Evolutionary conservation across 2,329 filamentous ascomycete genomes (phyloP).

Genomic region (Chaetoscypha palmicola): DNA sequence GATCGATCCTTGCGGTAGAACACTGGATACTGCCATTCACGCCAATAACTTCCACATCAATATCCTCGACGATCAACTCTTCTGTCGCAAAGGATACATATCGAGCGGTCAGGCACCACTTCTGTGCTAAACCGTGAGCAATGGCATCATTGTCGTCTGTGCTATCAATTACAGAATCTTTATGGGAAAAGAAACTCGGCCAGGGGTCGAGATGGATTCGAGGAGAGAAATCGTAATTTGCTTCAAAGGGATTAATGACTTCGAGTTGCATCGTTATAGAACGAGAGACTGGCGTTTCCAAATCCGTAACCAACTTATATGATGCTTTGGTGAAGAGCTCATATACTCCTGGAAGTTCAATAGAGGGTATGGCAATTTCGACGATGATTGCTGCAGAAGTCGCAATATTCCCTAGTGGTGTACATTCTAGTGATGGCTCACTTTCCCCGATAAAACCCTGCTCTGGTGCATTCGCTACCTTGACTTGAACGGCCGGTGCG

Average conservation of each 20-base stretch:
- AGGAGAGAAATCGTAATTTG: constrained; percentile 81
- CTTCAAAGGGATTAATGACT: constrained; percentile 80
- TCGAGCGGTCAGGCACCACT: constrained; percentile 69
- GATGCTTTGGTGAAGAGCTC: constrained; percentile 65
- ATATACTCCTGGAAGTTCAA: constrained; percentile 46
- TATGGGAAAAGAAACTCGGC: constrained; percentile 73
- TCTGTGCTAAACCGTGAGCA: constrained; percentile 64
- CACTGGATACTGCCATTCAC: constrained; percentile 58
- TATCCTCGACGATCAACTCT: constrained; percentile 51
- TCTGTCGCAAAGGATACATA: constrained; percentile 72
- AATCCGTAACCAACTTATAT: constrained; percentile 74
- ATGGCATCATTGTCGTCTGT: constrained; percentile 29
- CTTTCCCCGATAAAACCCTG: constrained; percentile 10
- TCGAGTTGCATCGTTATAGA: constrained; percentile 60
- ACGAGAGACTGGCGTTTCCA: constrained; percentile 74
- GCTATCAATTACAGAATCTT: constrained; percentile 31
- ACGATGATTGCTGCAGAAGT: constrained; percentile 39
- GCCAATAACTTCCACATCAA: constrained; percentile 55
- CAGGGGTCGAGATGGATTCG: constrained; percentile 70
- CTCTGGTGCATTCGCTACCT: constrained; percentile 5
- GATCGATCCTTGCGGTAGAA: constrained; percentile 35
- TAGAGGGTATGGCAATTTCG: constrained; percentile 44
- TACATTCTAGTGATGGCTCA: constrained; percentile 9
- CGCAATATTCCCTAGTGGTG: constrained; percentile 34
- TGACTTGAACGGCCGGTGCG: constrained; percentile 41